Evolutionary conservation across 2,329 filamentous ascomycete genomes (phyloP).

Genomic region (Penicillium frequentans): DNA sequence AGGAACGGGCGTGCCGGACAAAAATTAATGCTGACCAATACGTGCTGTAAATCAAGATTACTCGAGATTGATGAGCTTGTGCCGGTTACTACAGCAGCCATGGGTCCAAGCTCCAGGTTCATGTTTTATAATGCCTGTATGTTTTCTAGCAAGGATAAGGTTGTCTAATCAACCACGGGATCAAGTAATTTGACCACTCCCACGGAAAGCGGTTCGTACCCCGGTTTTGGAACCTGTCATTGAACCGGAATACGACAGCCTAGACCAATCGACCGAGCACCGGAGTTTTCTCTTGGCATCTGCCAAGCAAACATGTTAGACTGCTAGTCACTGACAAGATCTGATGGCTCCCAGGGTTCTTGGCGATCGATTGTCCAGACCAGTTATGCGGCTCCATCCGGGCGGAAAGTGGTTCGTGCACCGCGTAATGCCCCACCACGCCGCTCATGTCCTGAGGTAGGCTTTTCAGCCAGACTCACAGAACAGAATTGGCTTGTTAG

Average conservation of each 20-base stretch:
- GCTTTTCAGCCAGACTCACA: too few species aligned
- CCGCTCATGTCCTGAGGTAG: too few species aligned
- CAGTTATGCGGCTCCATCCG: too few species aligned
- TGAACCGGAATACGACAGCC: not conserved
- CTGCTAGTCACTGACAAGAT: not conserved
- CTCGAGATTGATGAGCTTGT: not conserved
- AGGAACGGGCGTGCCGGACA: not conserved
- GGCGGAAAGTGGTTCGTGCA: too few species aligned
- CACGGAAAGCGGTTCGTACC: not conserved
- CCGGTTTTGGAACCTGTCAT: not conserved
- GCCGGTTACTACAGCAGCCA: not conserved
- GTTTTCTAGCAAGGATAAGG: not conserved
- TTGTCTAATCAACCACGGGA: not conserved
- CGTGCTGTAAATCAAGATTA: not conserved
- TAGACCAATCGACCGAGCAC: not conserved
- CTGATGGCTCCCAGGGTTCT: too few species aligned
- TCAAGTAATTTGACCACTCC: not conserved
- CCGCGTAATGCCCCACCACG: too few species aligned
- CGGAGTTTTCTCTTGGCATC: not conserved
- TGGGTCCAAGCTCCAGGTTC: not conserved
- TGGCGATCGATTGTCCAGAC: too few species aligned
- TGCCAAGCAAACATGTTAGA: not conserved
- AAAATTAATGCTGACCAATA: not conserved
- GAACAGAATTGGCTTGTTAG: too few species aligned
- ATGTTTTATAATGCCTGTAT: too few species aligned